Base-by-base conservation (phyloP, 2,329 filamentous ascomycete species). In the Fusarium redolens region DNA sequence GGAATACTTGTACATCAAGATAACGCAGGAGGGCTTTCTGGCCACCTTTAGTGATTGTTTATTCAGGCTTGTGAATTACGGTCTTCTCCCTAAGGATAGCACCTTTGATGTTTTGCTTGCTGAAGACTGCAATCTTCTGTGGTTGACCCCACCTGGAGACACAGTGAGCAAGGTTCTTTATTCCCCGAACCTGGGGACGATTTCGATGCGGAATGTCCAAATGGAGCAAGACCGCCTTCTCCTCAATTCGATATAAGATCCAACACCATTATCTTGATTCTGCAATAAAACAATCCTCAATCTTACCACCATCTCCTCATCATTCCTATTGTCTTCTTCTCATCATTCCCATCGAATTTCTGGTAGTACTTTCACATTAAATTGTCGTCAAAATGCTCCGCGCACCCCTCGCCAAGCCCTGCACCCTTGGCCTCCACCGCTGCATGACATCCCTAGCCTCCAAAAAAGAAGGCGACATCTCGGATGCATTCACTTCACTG, bases 381-480 rank as follows among this genome's bases (percentile, higher is more conserved):
- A 37, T 14, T 8, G 28, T 30, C 1, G 22, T 37, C 47, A 62
- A n/a, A 54, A 78, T 78, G 77, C 28, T 78, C 47, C 76, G 74
- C 13, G 62, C 68, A 54, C 72, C 75, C 9, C 50, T 69, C 13
- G 66, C 66, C 28, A 75, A 56, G 57, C 59, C 67, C 59, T 28
- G 51, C 37, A 45, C 30, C 47, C 51, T 22, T 20, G 61, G 61
- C 61, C 38, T 77, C 30, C 54, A 61, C 51, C 69, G 77, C 40
- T 54, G 41, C 41, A 69, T 77, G 65, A 61, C 74, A 14, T 65
- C 74, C 11, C 43, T 72, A 4, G 52, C 55, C 12, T 57, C 72
- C 17, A 90, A 89, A 73, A 85, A 86, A 43, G 88, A 89, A 72
- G 90, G 90, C 6, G 86, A 91, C 71, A 92, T 92, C 38, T 90